Percentiles rank a stretch among this genome's conserved stretches.
Evolutionary conservation across 2,329 filamentous ascomycete genomes (phyloP).

Genomic region (Sarocladium kiliense): DNA sequence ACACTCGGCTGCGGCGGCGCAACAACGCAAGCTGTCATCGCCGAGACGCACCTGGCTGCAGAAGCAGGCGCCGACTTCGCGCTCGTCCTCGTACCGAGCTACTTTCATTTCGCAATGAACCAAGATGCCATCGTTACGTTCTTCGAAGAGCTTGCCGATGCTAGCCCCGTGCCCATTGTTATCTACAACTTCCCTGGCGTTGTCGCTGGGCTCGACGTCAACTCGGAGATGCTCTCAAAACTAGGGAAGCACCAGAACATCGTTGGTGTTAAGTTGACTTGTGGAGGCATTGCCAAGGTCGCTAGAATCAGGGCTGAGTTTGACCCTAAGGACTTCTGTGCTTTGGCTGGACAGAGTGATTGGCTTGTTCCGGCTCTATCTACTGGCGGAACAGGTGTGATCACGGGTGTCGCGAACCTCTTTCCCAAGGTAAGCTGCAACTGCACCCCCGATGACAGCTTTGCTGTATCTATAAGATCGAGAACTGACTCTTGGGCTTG

Average conservation of each 20-base stretch:
- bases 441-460: too few relatives aligned
- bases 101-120: slow-evolving; percentile 62
- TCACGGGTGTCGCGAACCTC: slow-evolving; percentile 60
- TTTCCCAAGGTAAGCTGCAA: slow-evolving; percentile 54
- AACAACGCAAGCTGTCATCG: slow-evolving; percentile 61
- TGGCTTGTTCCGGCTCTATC: slow-evolving; percentile 60
- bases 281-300: slow-evolving; percentile 70
- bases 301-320: slow-evolving; percentile 51
- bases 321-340: slow-evolving; percentile 45
- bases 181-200: slow-evolving; percentile 72
- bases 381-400: slow-evolving; percentile 53
- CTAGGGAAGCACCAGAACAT: slow-evolving; percentile 59
- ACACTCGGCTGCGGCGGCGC: slow-evolving; percentile 64
- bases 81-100: slow-evolving; percentile 63
- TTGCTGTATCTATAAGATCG: not conserved
- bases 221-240: slow-evolving; percentile 57
- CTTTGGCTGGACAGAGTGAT: slow-evolving; percentile 69
- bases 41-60: slow-evolving; percentile 58
- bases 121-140: slow-evolving; percentile 55
- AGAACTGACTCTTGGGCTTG: not conserved
- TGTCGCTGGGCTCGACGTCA: slow-evolving; percentile 61
- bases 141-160: slow-evolving; percentile 54
- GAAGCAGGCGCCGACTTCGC: slow-evolving; percentile 62
- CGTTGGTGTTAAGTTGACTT: slow-evolving; percentile 67
- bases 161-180: slow-evolving; percentile 56